These are phyloP conservation scores for Eragrostis tef DNA, from an alignment of 202 grass and related monocot genomes.

Conservation along the genomic window DNA sequence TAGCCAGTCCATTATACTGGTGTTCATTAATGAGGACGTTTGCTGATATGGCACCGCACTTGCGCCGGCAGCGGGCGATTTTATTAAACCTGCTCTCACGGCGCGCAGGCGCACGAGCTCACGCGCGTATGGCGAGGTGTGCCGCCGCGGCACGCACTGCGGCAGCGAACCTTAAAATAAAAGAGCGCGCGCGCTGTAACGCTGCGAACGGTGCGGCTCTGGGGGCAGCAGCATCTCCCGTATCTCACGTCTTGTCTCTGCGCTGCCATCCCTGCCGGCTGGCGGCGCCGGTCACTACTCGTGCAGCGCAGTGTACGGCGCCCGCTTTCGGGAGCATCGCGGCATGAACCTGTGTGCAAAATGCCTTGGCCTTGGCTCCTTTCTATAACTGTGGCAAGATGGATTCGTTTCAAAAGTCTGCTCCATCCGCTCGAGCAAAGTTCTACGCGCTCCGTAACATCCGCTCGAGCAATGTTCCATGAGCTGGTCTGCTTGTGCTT, in stretches of 20 bases:
- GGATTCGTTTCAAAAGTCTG: too few relatives aligned
- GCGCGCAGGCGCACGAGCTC: constrained; percentile 23
- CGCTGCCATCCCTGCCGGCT: constrained; percentile 29
- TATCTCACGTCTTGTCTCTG: constrained; percentile 52
- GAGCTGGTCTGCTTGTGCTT: not conserved
- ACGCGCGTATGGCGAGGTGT: not conserved
- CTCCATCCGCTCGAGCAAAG: too few relatives aligned
- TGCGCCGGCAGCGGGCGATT: too few relatives aligned
- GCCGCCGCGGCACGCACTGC: not conserved
- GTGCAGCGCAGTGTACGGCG: constrained; percentile 1
- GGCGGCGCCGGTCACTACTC: too few relatives aligned
- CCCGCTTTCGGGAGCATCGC: not conserved
- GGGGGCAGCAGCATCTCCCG: constrained; percentile 34
- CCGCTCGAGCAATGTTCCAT: too few relatives aligned
- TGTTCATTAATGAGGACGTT: too few relatives aligned
- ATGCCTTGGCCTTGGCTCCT: not conserved
- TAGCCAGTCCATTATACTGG: too few relatives aligned
- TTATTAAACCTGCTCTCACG: not conserved
- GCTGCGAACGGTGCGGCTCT: not conserved
- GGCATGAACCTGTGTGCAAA: not conserved
- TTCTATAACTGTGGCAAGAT: too few relatives aligned
- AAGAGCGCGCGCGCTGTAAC: not conserved
- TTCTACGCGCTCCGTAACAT: too few relatives aligned
- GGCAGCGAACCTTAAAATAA: not conserved
- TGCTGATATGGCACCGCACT: too few relatives aligned